Conservation (phyloP, 2,329 filamentous ascomycete species). For the Albifimbria verrucaria region DNA sequence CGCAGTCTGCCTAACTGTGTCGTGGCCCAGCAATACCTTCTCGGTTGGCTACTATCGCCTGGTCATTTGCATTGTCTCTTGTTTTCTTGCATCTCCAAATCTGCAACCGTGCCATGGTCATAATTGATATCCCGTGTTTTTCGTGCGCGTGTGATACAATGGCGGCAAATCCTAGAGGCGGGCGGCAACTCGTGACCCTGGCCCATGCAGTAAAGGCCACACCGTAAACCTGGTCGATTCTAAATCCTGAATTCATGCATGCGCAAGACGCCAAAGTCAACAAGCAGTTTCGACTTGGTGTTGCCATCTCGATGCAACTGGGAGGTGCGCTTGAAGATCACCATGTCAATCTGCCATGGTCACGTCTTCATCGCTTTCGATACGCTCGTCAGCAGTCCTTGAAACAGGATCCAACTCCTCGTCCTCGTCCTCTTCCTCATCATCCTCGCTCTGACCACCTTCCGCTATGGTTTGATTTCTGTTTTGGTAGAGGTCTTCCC, state of each 20-base stretch:
- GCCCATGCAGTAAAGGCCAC: too few relatives aligned
- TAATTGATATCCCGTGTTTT: too few relatives aligned
- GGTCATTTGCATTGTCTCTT: too few relatives aligned
- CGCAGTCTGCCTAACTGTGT: not conserved
- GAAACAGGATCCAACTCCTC: conserved; percentile 10
- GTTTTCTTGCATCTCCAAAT: not conserved
- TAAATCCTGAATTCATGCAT: too few relatives aligned
- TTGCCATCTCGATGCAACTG: too few relatives aligned
- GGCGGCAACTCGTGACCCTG: too few relatives aligned
- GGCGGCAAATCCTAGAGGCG: too few relatives aligned
- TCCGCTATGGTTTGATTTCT: conserved; percentile 19
- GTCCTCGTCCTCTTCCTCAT: conserved; percentile 14
- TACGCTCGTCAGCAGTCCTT: not conserved
- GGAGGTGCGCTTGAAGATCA: not conserved
- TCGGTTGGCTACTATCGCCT: not conserved
- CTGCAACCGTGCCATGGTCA: not conserved
- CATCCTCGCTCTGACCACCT: conserved; percentile 22
- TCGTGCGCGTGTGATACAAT: too few relatives aligned
- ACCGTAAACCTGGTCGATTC: too few relatives aligned
- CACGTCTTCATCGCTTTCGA: conserved; percentile 19
- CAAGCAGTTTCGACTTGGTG: too few relatives aligned
- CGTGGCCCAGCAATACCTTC: not conserved
- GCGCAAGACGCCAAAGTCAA: too few relatives aligned
- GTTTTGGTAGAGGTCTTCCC: conserved; percentile 26
- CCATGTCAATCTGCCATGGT: conserved; percentile 17